Base-by-base conservation (phyloP, 495 filamentous ascomycete species). In the Annulohypoxylon moriforme region DNA sequence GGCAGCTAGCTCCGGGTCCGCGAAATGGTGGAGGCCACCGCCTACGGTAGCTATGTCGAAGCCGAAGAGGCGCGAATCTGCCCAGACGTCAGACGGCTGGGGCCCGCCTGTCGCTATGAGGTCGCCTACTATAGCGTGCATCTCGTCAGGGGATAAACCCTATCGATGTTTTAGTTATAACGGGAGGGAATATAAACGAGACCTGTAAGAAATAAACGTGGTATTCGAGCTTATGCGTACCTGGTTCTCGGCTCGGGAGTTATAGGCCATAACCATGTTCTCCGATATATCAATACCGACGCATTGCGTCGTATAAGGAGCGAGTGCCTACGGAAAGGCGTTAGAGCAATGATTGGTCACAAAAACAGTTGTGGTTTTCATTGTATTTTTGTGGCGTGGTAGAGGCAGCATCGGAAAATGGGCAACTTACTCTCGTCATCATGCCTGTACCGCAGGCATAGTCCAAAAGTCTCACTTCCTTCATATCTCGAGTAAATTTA, bases 401-500 rank as follows among this genome's bases (percentile, higher is more conserved):
- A 55, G 14, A 49, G 22, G n/a, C 4, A n/a, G 10, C 10, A 55
- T 49, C 20, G 44, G 13, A 72, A 20, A n/a, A 16, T n/a, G 47
- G 46, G 25, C 5, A 55, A 71, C 83, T 72, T 73, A 87, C 87
- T 67, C 83, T 79, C 5, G 88, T 88, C 68, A 92, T 82, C 68
- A 83, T 61, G 4, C 92, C 92, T 16, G 91, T 88, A 3, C 92
- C 92, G 65, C 90, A 93, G 49, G 92, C 92, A 78, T 93, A 94
- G 69, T 94, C 92, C 9, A 94, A 80, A 55, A 93, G 73, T 33
- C 85, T 83, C 46, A 91, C 80, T 27, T 85, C 79, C 62, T 83
- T 82, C 46, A 71, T 78, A n/a, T 80, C 74, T 10, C 76, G 52
- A 27, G 22, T 16, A 4, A 60, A 22, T 40, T 40, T 22, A 1